Conservation (phyloP, 441 rosid genomes). For the Croton laevigatus region DNA sequence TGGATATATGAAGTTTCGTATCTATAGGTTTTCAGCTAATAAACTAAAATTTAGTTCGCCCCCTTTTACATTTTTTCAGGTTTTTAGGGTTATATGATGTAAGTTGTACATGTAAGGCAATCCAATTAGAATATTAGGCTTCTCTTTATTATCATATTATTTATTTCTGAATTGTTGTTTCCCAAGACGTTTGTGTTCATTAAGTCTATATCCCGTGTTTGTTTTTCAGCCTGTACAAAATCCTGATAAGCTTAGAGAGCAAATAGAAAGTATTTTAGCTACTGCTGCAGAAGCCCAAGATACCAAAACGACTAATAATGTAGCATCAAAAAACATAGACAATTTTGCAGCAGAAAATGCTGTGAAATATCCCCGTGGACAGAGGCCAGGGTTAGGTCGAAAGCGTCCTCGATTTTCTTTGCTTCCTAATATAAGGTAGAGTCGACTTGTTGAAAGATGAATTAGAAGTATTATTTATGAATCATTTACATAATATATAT, state of each 20-base stretch:
- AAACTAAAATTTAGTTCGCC: not conserved
- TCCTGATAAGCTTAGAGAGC: conserved; percentile 43
- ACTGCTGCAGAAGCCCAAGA: conserved; percentile 26
- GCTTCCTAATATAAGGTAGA: conserved; percentile 55
- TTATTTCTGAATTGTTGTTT: not conserved
- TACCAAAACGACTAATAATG: conserved; percentile 20
- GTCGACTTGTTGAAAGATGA: not conserved
- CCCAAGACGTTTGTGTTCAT: not conserved
- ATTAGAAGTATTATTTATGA: not conserved
- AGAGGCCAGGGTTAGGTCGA: conserved; percentile 66
- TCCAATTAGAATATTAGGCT: not conserved
- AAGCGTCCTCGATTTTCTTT: conserved; percentile 66
- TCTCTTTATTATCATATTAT: not conserved
- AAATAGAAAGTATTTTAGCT: conserved; percentile 44
- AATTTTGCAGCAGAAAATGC: conserved; percentile 27
- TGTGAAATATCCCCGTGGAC: conserved; percentile 42
- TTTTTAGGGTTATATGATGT: not conserved
- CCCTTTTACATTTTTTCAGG: not conserved
- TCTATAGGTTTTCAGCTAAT: not conserved
- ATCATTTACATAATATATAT: not conserved
- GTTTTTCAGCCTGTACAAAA: conserved; percentile 48
- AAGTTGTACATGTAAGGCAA: not conserved
- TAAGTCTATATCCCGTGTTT: not conserved
- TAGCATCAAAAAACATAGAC: conserved; percentile 15
- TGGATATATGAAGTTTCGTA: not conserved